Evolutionary conservation across 2,329 filamentous ascomycete genomes (phyloP), one percentile per base, ranked within the genome.

Genomic region (Aureobasidium sp.): DNA sequence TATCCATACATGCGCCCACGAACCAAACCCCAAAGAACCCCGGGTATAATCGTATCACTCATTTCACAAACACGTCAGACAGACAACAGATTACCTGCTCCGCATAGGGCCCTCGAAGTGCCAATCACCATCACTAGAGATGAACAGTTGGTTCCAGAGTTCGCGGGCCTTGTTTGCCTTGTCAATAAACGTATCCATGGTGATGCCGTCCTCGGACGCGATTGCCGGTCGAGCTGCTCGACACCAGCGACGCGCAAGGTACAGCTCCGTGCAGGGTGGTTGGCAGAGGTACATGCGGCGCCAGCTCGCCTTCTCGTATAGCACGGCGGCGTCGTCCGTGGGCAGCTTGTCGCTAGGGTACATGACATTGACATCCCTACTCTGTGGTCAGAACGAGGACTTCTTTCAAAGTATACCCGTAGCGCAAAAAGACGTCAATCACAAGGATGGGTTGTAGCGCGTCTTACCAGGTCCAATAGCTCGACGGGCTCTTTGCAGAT

Each of bases 21-120:
- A 23, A 31, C n/a, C 38, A 43, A 31, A 27, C 19, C 31, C 31
- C 17, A 29, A 29, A 29, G 27, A 55, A 55, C 51, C 27, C 51
- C 51, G 51, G 51, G 51, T 55, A 55, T 55, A 55, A 23, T 43
- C 51, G 27, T 55, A 55, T 51, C 51, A 43, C 10, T 43, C 38
- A 25, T 43, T n/a, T 37, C 29, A 51, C 51, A 31, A 42, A 43
- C 19, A 29, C 51, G 13, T 27, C 23, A 31, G 2, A 1, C 9
- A 17, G 11, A 42, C 33, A 40, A 19, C 49, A 62, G 4, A 31
- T 37, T 35, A 31, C 54, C 62, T 67, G 60, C 67, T 68, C 50
- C 63, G 63, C 53, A 71, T 67, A 37, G 66, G 68, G 10, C 70
- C 71, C 57, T 72, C 71, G 57, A 73, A 70, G 60, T 73, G 71